Conservation (phyloP, 805 yeast genomes). For the Ogataea pignaliae region DNA sequence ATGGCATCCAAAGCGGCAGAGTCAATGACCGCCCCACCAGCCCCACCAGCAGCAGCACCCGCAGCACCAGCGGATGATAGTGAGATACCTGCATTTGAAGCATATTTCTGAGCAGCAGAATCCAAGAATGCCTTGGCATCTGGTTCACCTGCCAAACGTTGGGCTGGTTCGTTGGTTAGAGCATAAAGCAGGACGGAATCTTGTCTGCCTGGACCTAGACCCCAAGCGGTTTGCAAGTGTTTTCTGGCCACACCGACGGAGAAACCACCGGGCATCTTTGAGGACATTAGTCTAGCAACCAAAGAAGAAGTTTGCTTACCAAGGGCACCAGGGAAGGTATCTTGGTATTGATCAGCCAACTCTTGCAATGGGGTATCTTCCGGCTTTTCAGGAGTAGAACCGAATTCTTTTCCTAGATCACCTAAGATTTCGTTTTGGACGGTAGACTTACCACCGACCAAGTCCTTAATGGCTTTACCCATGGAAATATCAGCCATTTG, state of each 20-base stretch:
- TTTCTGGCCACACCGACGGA: slow-evolving; percentile 88
- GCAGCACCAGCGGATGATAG: slow-evolving; percentile 63
- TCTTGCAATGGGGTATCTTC: slow-evolving; percentile 97
- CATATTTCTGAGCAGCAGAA: slow-evolving; percentile 76
- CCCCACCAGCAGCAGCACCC: slow-evolving; percentile 45
- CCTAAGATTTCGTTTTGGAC: slow-evolving; percentile 98
- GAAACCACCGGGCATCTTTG: slow-evolving; percentile 99
- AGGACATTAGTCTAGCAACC: slow-evolving; percentile 85
- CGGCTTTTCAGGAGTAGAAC: slow-evolving; percentile 97
- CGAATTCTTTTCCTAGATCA: slow-evolving; percentile 97
- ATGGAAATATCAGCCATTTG: slow-evolving; percentile 79
- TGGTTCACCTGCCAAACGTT: slow-evolving; percentile 77
- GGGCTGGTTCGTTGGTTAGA: slow-evolving; percentile 84
- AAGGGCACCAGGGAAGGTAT: slow-evolving; percentile 77
- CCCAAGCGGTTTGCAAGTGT: slow-evolving; percentile 88
- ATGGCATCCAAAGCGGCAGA: slow-evolving; percentile 90
- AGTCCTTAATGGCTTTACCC: slow-evolving; percentile 91
- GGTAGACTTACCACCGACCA: slow-evolving; percentile 98
- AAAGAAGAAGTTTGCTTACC: slow-evolving; percentile 93
- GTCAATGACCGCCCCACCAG: slow-evolving; percentile 87
- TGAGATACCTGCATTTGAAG: slow-evolving; percentile 74
- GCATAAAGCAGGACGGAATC: slow-evolving; percentile 83
- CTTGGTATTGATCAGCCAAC: slow-evolving; percentile 93
- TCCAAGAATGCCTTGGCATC: slow-evolving; percentile 93
- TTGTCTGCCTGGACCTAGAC: slow-evolving; percentile 90